Evolutionary conservation across 2,329 filamentous ascomycete species (phyloP).

Genomic region (Xylaria polymorpha): DNA sequence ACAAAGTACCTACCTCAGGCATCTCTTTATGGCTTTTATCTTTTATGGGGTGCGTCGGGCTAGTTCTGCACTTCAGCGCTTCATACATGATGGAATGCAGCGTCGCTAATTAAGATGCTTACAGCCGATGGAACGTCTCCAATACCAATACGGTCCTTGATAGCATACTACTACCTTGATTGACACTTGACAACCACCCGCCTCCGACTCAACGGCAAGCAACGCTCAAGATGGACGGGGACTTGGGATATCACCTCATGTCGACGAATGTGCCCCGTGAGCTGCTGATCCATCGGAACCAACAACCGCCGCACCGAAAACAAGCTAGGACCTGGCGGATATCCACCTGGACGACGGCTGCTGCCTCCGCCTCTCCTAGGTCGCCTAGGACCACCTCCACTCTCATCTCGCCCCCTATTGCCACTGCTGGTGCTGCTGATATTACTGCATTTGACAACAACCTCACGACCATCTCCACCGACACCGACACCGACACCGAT

Average conservation of each 20-base stretch:
- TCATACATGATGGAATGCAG: slow-evolving; percentile 15
- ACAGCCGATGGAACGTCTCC: slow-evolving; percentile 15
- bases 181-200: background rate
- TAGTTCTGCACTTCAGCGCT: slow-evolving; percentile 8
- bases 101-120: slow-evolving; percentile 22
- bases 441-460: slow-evolving; percentile 6
- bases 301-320: slow-evolving; percentile 30
- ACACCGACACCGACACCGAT: slow-evolving; percentile 1
- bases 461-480: slow-evolving; percentile 17
- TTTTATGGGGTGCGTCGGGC: slow-evolving; percentile 11
- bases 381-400: slow-evolving; percentile 28
- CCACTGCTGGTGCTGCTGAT: background rate
- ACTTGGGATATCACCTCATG: slow-evolving; percentile 33
- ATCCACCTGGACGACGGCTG: slow-evolving; percentile 29
- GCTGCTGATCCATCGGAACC: slow-evolving; percentile 28
- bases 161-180: background rate
- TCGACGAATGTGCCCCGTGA: slow-evolving; percentile 24
- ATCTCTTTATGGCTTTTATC: background rate
- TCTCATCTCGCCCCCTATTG: slow-evolving; percentile 28
- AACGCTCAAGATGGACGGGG: slow-evolving; percentile 29
- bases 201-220: slow-evolving; percentile 5
- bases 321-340: slow-evolving; percentile 30
- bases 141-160: background rate
- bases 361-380: slow-evolving; percentile 15
- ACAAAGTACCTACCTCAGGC: background rate